These are phyloP conservation scores for Botrytis pseudocinerea DNA, from an alignment of 2,329 filamentous ascomycete species.

Conservation along the genomic window DNA sequence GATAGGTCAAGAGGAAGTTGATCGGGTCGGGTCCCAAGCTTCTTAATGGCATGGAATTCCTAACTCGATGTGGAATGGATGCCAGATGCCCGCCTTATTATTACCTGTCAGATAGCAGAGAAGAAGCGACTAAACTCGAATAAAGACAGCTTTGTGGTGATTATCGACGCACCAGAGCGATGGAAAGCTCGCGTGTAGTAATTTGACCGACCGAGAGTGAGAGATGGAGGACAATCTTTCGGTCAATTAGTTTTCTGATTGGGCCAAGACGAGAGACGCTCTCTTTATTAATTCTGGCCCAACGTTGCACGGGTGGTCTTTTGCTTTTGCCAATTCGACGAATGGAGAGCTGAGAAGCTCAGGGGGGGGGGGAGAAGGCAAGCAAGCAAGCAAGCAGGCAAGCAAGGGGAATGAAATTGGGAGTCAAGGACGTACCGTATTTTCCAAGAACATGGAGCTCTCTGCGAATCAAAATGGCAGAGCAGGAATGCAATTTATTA, in stretches of 20 bases:
- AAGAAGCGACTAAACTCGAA: background rate
- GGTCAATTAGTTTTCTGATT: constrained; percentile 8
- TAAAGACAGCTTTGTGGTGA: background rate
- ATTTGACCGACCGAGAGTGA: constrained; percentile 13
- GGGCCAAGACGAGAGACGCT: background rate
- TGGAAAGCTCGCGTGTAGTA: background rate
- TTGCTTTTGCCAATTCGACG: background rate
- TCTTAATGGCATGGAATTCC: background rate
- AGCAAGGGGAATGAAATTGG: background rate
- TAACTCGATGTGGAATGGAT: background rate
- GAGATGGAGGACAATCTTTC: background rate
- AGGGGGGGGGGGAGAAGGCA: too few species aligned
- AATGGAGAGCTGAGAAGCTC: background rate
- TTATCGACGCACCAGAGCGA: background rate
- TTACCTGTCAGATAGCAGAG: background rate
- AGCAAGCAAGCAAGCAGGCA: background rate
- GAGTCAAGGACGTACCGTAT: constrained; percentile 1
- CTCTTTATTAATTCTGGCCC: background rate
- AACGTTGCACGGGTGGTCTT: background rate
- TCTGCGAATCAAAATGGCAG: constrained; percentile 4
- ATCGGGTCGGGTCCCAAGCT: constrained; percentile 1
- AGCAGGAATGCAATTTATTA: constrained; percentile 7
- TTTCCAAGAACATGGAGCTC: background rate
- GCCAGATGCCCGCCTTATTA: background rate
- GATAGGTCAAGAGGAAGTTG: background rate